These are phyloP conservation scores for Fusarium brachygibbosum DNA, from an alignment of 2,329 filamentous ascomycete genomes.

Conservation along the genomic window DNA sequence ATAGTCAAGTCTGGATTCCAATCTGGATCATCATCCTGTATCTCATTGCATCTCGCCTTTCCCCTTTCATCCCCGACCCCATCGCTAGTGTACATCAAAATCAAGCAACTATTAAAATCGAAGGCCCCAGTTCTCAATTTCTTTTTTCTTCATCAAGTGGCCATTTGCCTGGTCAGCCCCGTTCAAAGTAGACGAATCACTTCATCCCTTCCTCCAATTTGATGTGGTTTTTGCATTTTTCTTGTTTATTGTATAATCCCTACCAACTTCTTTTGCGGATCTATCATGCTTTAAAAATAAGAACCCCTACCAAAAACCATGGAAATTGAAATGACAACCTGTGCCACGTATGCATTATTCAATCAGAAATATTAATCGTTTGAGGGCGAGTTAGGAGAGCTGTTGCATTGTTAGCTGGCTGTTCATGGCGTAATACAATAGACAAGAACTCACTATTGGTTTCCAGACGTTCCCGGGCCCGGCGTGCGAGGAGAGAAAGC, in stretches of 20 bases:
- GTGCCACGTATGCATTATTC: constrained; percentile 54
- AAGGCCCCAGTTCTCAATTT: constrained; percentile 21
- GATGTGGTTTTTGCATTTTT: constrained; percentile 38
- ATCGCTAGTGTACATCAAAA: constrained; percentile 46
- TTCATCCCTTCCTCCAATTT: constrained; percentile 10
- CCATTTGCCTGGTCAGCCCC: constrained; percentile 10
- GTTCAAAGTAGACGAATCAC: constrained; percentile 16
- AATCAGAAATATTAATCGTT: constrained; percentile 56
- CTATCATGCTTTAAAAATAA: constrained; percentile 48
- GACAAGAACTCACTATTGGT: constrained; percentile 56
- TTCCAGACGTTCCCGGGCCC: constrained; percentile 59
- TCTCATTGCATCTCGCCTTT: constrained; percentile 37
- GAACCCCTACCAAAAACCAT: constrained; percentile 36
- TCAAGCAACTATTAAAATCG: constrained; percentile 48
- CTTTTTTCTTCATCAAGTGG: constrained; percentile 20
- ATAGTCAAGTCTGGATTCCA: constrained; percentile 42
- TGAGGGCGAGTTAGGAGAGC: constrained; percentile 61
- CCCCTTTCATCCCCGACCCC: constrained; percentile 31
- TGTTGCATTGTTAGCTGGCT: constrained; percentile 47
- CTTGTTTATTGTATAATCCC: constrained; percentile 27
- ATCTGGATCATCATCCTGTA: constrained; percentile 49
- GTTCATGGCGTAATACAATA: not conserved
- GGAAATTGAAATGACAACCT: constrained; percentile 50
- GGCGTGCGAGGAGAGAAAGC: constrained; percentile 62
- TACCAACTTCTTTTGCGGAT: constrained; percentile 46